Percentiles rank a stretch among this genome's conserved stretches.
These are phyloP conservation scores for Prunus yedoensis DNA, from an alignment of 331 rosid genomes.

Conservation along the genomic window DNA sequence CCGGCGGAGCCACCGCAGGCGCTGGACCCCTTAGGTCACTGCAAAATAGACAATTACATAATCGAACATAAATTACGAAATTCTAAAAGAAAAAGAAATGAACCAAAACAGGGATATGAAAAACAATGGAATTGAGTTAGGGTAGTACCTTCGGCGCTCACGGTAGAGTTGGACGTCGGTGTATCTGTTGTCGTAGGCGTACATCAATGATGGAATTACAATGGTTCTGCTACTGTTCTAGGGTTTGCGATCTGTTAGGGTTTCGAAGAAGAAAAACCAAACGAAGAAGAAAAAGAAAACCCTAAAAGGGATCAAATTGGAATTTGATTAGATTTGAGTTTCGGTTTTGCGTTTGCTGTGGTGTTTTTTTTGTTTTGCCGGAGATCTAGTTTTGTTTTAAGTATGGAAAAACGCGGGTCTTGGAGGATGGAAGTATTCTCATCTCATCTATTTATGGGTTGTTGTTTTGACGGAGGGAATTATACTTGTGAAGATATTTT, in stretches of 20 bases:
- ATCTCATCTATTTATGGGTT: too few species aligned
- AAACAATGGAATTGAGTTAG: not conserved
- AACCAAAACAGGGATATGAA: not conserved
- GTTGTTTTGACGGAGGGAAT: not conserved
- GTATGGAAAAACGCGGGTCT: not conserved
- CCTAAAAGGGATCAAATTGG: not conserved
- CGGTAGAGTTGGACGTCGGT: slow-evolving; percentile 69
- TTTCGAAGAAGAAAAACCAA: not conserved
- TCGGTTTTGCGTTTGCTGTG: not conserved
- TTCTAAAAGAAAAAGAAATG: too few species aligned
- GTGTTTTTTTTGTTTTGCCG: not conserved
- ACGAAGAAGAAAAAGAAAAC: too few species aligned
- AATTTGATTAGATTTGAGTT: not conserved
- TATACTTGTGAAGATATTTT: too few species aligned
- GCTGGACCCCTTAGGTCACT: slow-evolving; percentile 65
- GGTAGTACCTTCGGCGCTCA: slow-evolving; percentile 74
- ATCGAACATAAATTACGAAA: not conserved
- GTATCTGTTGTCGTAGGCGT: slow-evolving; percentile 58
- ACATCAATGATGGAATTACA: slow-evolving; percentile 38
- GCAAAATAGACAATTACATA: not conserved
- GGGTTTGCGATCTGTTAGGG: slow-evolving; percentile 4
- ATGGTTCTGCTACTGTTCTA: not conserved
- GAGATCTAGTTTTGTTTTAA: too few species aligned
- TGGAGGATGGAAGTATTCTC: not conserved
- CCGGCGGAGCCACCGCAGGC: slow-evolving; percentile 33